phyloP scores from a whole-genome alignment of 2,329 filamentous ascomycete species.

The Epichloe sibirici region DNA sequence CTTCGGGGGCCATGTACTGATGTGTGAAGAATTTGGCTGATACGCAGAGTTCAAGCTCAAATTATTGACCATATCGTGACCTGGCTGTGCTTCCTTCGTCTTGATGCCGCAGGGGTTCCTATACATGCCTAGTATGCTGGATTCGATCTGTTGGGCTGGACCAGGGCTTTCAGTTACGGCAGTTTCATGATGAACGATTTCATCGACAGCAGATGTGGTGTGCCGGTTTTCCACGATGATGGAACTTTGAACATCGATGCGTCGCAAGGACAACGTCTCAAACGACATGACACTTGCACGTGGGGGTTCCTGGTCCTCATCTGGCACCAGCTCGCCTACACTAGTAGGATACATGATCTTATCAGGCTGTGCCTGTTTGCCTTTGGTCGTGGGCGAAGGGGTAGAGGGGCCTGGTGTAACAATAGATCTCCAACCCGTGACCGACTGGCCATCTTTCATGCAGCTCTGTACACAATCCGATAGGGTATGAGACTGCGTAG shows the following conservation, averaged over 20 bases:
- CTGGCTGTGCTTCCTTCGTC: background rate
- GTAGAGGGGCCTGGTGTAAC: background rate
- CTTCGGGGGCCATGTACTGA: background rate
- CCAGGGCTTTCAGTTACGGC: background rate
- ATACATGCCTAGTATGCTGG: background rate
- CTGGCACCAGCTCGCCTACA: background rate
- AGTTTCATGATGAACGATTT: background rate
- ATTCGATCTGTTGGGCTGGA: background rate
- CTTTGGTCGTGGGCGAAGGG: background rate
- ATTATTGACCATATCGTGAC: background rate
- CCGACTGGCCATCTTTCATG: background rate
- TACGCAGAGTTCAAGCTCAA: background rate
- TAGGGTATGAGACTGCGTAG: background rate
- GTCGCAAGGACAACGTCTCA: background rate
- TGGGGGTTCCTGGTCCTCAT: background rate
- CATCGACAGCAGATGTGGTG: background rate
- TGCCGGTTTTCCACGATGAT: background rate
- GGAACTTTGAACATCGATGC: background rate
- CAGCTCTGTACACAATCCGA: slow-evolving; percentile 2
- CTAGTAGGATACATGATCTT: background rate
- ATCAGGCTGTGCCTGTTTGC: background rate
- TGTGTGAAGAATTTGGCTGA: background rate
- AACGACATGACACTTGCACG: background rate
- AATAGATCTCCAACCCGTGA: background rate
- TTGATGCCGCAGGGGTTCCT: background rate